These are phyloP conservation scores for Ammopiptanthus mongolicus DNA, from an alignment of 306 rosid species.

Conservation along the genomic window DNA sequence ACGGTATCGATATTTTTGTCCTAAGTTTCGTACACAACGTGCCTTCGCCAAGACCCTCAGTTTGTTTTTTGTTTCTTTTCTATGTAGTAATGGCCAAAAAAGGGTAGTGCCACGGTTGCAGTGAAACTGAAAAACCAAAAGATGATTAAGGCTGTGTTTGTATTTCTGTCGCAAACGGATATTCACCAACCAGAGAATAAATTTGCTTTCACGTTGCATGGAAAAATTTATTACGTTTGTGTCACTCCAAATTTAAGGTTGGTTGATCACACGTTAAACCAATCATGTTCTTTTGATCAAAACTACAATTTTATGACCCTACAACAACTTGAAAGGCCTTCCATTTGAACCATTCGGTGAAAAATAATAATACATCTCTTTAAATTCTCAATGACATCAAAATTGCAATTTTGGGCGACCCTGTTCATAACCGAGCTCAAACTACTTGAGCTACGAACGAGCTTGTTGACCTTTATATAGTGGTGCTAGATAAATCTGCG, in stretches of 20 bases:
- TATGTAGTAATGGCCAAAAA: not conserved
- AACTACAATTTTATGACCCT: not conserved
- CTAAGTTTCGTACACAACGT: no score
- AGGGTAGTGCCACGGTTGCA: not conserved
- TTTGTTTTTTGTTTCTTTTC: not conserved
- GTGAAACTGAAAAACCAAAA: not conserved
- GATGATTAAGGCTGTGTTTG: no score
- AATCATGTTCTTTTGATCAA: not conserved
- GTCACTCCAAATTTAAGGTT: no score
- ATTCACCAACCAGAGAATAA: no score
- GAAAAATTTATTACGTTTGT: no score
- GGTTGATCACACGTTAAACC: no score
- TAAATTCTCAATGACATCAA: slow-evolving; percentile 21
- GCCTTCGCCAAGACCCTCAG: not conserved
- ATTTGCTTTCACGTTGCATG: no score
- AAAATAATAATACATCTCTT: slow-evolving; percentile 6
- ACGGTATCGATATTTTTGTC: not conserved
- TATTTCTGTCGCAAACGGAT: no score
- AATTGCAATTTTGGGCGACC: slow-evolving; percentile 23
- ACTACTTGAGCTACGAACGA: not conserved
- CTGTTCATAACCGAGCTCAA: slow-evolving; percentile 6
- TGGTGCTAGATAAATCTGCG: not conserved
- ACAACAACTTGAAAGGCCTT: not conserved
- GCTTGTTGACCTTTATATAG: not conserved
- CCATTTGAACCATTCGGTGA: not conserved